Evolutionary conservation across 495 filamentous ascomycete genomes (phyloP).

Genomic region (Hypoxylon subgilvum): DNA sequence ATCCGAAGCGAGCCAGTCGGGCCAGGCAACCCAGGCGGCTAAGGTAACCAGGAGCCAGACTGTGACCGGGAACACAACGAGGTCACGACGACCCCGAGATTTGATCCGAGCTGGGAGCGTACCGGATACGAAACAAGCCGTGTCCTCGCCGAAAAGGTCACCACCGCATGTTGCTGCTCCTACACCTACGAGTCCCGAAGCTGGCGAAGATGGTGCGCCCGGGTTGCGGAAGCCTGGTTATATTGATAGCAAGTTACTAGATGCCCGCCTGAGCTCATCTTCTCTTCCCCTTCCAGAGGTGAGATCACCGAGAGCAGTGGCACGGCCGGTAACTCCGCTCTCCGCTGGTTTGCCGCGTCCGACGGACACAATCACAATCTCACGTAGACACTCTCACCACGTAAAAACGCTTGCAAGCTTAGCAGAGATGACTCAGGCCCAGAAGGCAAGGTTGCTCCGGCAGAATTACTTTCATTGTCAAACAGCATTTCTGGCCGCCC

Average conservation of each 20-base stretch:
- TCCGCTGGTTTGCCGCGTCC: conserved; percentile 59
- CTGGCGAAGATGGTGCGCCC: conserved; percentile 16
- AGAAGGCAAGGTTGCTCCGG: conserved; percentile 67
- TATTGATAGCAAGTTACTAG: conserved; percentile 53
- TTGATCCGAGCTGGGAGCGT: conserved; percentile 48
- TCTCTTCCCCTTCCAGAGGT: conserved; percentile 68
- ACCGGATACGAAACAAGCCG: conserved; percentile 43
- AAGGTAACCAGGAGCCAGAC: conserved; percentile 69
- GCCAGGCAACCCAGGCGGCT: conserved; percentile 41
- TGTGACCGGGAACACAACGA: conserved; percentile 54
- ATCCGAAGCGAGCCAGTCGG: conserved; percentile 56
- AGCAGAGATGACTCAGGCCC: conserved; percentile 57
- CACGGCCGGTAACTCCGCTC: conserved; percentile 56
- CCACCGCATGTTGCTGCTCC: conserved; percentile 31
- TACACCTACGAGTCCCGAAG: conserved; percentile 25
- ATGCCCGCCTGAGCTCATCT: conserved; percentile 65
- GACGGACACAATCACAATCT: conserved; percentile 49
- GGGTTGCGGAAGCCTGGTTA: conserved; percentile 38
- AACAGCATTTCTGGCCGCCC: conserved; percentile 72
- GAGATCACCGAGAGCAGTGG: conserved; percentile 52
- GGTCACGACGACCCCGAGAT: conserved; percentile 54
- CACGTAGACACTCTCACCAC: conserved; percentile 57
- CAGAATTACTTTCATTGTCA: conserved; percentile 78
- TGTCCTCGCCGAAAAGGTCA: conserved; percentile 39
- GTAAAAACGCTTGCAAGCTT: conserved; percentile 56